Percentiles rank a stretch among this genome's conserved stretches.
These are phyloP conservation scores for Blumeria hordei DNA, from an alignment of 2,329 filamentous ascomycete species.

Conservation along the genomic window DNA sequence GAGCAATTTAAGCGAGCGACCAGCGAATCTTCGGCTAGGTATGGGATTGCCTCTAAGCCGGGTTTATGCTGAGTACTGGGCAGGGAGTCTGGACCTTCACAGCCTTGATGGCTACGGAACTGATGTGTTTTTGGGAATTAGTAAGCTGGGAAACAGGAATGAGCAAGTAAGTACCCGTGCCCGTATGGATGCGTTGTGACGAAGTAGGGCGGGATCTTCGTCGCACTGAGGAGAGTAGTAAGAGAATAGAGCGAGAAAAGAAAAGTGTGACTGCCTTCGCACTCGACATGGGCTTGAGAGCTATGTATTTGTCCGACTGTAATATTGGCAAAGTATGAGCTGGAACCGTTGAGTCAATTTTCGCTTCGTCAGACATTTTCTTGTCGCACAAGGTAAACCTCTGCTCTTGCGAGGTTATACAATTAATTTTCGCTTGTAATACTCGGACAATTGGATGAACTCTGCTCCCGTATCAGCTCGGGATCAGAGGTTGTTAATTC, in stretches of 20 bases:
- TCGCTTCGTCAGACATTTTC: too few relatives aligned
- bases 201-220: neutral
- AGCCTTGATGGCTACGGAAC: conserved; percentile 89
- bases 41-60: conserved; percentile 86
- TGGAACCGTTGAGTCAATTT: too few relatives aligned
- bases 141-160: conserved; percentile 91
- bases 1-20: conserved; percentile 54
- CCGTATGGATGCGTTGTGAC: conserved; percentile 44
- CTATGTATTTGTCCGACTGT: too few relatives aligned
- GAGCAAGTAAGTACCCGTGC: conserved; percentile 68
- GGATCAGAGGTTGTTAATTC: too few relatives aligned
- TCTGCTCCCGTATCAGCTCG: too few relatives aligned
- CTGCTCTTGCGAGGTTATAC: too few relatives aligned
- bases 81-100: conserved; percentile 71
- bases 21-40: conserved; percentile 67
- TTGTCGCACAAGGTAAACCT: too few relatives aligned
- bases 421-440: too few relatives aligned
- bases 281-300: too few relatives aligned
- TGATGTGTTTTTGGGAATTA: conserved; percentile 89
- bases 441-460: too few relatives aligned
- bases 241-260: conserved; percentile 1
- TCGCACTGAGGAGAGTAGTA: too few relatives aligned
- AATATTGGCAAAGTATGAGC: too few relatives aligned
- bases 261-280: neutral
- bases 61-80: conserved; percentile 96